Evolutionary conservation across 164 flowering plant species (phyloP), one percentile per base, ranked within the genome.

Genomic region (Aristolochia contorta): DNA sequence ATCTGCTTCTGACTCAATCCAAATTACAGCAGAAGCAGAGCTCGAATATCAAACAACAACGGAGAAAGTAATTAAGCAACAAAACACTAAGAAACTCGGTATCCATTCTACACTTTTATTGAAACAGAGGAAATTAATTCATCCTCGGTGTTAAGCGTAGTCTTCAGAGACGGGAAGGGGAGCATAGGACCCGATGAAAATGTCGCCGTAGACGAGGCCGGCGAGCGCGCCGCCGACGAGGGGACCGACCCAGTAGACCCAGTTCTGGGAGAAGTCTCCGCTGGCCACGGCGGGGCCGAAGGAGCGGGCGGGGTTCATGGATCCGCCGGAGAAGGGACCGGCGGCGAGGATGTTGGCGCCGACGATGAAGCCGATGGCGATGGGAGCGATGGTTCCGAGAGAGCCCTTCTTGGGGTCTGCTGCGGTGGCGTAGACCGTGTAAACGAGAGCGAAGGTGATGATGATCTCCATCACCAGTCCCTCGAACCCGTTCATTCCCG

Each of bases 191-290:
- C 75, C 84, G 69, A 84, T 86, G 69, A 85, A 85, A 32, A 82
- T 56, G 60, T 64, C 78, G 12, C 80, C 88, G 55, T 83, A 85
- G 8, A 85, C 60, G 14, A 83, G 67, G 12, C 85, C 88, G 20
- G 92, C 92, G 14, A 84, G 57, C 2, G 78, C 89, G 21, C 84
- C 84, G 2, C 89, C 89, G 22, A 84, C 58, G 12, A 84, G 77
- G 55, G 89, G 92, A 16, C 92, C 92, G 0, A 80, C 78, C 89
- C 89, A 86, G 65, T 86, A 86, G 72, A 84, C 69, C 92, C 92
- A 84, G 61, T 66, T 74, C 37, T 67, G 57, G 0, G 77, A 43
- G 54, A 73, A 79, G 73, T 78, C 72, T 0, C 90, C 82, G 51
- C 78, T 72, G 12, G 68, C 85, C 8, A 80, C 80, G 15, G 90